Base-by-base conservation (phyloP, 2,329 filamentous ascomycete genomes). In the Pseudocercospora pini-densiflorae region DNA sequence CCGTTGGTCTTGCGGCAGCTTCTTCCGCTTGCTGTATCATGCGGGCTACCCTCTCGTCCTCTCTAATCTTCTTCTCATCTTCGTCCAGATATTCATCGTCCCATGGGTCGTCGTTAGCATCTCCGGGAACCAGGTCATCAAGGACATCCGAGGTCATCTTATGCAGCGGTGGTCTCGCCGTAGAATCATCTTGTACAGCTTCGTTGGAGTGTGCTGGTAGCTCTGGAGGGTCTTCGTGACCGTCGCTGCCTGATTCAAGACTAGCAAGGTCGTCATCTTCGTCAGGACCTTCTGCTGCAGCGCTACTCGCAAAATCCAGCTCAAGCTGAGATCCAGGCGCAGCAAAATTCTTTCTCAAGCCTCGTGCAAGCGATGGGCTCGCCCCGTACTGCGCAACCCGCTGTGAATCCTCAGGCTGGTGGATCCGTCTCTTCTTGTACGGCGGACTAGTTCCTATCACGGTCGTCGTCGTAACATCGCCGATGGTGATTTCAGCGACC, bases 401-500 rank as follows among this genome's bases (percentile, higher is more conserved):
- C 31, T 76, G 76, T 0, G 76, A 74, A 31, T 72, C 73, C 55
- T 78, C 79, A 9, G 80, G 79, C 10, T 77, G 77, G 55, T 82
- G 78, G 19, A 82, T 81, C 49, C 79, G 77, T 55, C 80, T 79
- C 63, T 77, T 80, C 68, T 87, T 86, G 3, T 82, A 74, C 59
- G 85, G 82, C 43, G 75, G 72, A 64, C 68, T 72, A 59, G 83
- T 86, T 1, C 90, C 90, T 70, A 93, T 84, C 19, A 76, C 70
- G 33, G 88, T 84, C 21, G 88, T 89, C 0, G 87, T 90, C 0
- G 89, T 92, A 54, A 84, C 85, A 68, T 89, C 84, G 1, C 91
- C 92, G 62, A 94, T 87, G 0, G 90, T 93, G 57, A 94, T 91
- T 1, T 90, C 92, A 21, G 91, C 91, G 60, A 89, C 81, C 72